Base-by-base conservation (phyloP, 2,329 filamentous ascomycete genomes). In the Chaetomium strumarium region DNA sequence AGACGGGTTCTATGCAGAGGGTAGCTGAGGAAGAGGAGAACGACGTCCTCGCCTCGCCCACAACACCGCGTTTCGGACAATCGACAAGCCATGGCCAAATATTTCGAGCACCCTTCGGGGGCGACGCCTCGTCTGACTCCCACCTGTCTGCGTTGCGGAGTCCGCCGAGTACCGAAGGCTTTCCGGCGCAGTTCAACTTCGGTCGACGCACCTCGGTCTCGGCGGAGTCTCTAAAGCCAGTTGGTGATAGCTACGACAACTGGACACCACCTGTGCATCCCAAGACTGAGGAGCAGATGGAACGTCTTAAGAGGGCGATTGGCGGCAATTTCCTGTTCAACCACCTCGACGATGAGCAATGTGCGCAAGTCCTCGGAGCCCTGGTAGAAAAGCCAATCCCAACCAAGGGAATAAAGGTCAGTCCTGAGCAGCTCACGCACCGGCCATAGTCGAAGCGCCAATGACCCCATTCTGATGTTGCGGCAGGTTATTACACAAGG, bases 301-400 rank as follows among this genome's bases (percentile, higher is more conserved):
- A 77, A 16, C 85, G 93, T 51, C 78, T 99, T 56, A 86, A 86
- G 69, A 80, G 77, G 34, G 88, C 93, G 34, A 93, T 99, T 55
- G 80, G 86, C 54, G 83, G 83, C 67, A 97, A 97, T 72, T 96
- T 97, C 67, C 76, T 99, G 56, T 97, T 97, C 72, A 89, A 85
- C 58, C 90, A 96, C 66, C 79, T 97, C 37, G 93, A 97, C 60
- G 93, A 97, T 61, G 93, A 97, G 62, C 91, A 96, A 70, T 88
- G 85, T 59, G 74, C 79, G 46, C 90, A 93, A 63, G 90, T 97
- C 41, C 78, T 99, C 12, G 89, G 90, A 46, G 93, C 93, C 3
- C 75, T 99, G 61, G 84, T 95, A 55, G 93, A 99, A 72, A 97
- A 97, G 71, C 87, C 89, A 7, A 95, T 97, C 63, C 93, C 93